Conservation (phyloP, 2,329 filamentous ascomycete genomes). For the Phyllosticta citriasiana region DNA sequence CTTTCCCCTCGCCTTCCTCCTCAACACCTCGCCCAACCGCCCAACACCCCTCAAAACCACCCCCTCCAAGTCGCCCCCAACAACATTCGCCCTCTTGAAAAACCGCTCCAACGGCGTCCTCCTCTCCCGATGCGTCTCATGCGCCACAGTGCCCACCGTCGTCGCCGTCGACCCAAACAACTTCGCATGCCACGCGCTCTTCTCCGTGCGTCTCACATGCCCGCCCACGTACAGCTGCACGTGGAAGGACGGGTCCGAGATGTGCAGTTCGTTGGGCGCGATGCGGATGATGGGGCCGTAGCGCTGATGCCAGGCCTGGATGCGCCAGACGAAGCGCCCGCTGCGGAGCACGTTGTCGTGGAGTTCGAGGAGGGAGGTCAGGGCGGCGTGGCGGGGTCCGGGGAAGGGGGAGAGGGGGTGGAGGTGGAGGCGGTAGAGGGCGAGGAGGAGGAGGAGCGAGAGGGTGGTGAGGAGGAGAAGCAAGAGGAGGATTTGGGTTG, state of each 20-base stretch:
- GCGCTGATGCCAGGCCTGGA: not conserved
- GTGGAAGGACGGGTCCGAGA: slow-evolving; percentile 17
- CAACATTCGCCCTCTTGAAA: slow-evolving; percentile 22
- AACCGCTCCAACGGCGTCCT: slow-evolving; percentile 25
- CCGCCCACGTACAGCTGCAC: slow-evolving; percentile 23
- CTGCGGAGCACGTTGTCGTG: not conserved
- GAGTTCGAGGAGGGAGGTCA: slow-evolving; percentile 15
- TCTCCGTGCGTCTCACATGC: slow-evolving; percentile 16
- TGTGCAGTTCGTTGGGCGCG: slow-evolving; percentile 16
- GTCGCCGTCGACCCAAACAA: slow-evolving; percentile 20
- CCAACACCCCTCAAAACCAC: not conserved
- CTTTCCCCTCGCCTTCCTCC: not conserved
- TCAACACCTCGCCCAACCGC: slow-evolving; percentile 4
- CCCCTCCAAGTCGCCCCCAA: slow-evolving; percentile 10
- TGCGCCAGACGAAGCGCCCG: not conserved
- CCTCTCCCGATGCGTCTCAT: slow-evolving; percentile 24
- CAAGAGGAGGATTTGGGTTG: not conserved
- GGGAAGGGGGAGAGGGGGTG: slow-evolving; percentile 11
- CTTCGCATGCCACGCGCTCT: slow-evolving; percentile 16
- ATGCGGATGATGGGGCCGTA: slow-evolving; percentile 17
- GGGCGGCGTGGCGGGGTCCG: slow-evolving; percentile 13
- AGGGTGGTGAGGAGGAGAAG: not conserved
- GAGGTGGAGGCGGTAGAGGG: slow-evolving; percentile 12
- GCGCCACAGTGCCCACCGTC: slow-evolving; percentile 16
- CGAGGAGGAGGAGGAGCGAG: not conserved